Evolutionary conservation across 768 basidiomycete species (phyloP).

Genomic region (Pleurotus citrinopileatus): DNA sequence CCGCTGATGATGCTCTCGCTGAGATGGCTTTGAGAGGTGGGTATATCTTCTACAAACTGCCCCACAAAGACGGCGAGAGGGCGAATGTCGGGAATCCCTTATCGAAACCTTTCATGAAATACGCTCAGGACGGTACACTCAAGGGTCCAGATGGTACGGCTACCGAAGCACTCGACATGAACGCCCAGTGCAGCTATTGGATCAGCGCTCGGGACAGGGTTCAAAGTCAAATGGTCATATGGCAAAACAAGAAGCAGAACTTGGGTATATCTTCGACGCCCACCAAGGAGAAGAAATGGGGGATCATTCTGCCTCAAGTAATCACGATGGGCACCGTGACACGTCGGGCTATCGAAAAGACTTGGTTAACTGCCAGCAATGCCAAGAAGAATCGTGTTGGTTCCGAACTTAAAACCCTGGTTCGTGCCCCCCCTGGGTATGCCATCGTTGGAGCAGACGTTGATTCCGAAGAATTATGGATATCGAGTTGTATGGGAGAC

Average conservation of each 20-base stretch:
- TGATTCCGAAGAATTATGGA: constrained; percentile 99
- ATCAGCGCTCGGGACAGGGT: constrained; percentile 92
- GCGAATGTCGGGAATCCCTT: constrained; percentile 96
- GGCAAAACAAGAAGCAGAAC: constrained; percentile 53
- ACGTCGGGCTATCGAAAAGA: constrained; percentile 94
- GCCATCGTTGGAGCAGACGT: constrained; percentile 97
- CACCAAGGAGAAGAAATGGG: constrained; percentile 53
- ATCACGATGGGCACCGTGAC: constrained; percentile 99
- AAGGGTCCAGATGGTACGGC: constrained; percentile 81
- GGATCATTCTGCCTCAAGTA: constrained; percentile 93
- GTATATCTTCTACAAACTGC: constrained; percentile 84
- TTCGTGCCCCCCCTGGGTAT: constrained; percentile 90
- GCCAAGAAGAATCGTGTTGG: constrained; percentile 98
- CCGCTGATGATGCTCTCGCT: constrained; percentile 56
- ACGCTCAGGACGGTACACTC: constrained; percentile 82
- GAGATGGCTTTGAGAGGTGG: constrained; percentile 46
- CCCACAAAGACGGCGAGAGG: constrained; percentile 92
- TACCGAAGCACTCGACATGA: constrained; percentile 84
- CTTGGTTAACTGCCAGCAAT: constrained; percentile 97
- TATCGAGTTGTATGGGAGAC: constrained; percentile 97
- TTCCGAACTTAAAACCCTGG: constrained; percentile 97
- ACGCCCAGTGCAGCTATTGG: constrained; percentile 96
- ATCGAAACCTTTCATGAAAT: constrained; percentile 85
- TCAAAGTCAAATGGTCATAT: constrained; percentile 89
- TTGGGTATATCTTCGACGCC: constrained; percentile 45